Conservation (phyloP, 306 rosid genomes). For the Luffa acutangula region DNA sequence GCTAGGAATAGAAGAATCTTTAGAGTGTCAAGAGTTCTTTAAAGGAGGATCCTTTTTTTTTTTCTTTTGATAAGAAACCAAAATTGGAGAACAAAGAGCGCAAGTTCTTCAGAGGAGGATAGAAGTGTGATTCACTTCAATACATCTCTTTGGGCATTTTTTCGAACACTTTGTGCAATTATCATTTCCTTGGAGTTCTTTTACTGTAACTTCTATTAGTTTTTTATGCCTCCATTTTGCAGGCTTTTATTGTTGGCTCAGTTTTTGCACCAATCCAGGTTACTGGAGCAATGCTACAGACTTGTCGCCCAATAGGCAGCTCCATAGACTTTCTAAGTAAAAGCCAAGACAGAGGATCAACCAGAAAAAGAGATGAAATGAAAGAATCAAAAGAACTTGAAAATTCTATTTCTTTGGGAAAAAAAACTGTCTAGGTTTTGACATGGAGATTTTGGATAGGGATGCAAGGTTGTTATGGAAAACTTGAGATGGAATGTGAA, state of each 20-base stretch:
- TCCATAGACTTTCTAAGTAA: background rate
- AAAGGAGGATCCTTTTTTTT: background rate
- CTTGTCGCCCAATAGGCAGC: background rate
- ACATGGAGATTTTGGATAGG: background rate
- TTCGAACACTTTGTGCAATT: background rate
- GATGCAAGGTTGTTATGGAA: background rate
- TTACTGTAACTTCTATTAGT: background rate
- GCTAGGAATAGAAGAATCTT: background rate
- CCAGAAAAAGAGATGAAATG: background rate
- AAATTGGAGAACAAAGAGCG: background rate
- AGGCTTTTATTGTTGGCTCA: background rate
- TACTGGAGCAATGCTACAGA: background rate
- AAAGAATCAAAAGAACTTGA: background rate
- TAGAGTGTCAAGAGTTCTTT: background rate
- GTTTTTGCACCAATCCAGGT: background rate
- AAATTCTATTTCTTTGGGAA: background rate
- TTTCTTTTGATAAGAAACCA: background rate
- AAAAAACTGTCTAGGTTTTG: background rate
- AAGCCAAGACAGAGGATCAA: background rate
- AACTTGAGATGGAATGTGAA: background rate
- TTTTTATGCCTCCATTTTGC: background rate
- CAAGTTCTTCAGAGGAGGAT: background rate
- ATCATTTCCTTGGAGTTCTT: background rate
- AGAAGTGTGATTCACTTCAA: background rate
- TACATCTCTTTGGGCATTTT: background rate